These are phyloP conservation scores for Saturnispora dispora DNA, from an alignment of 805 yeast genomes.

Conservation along the genomic window DNA sequence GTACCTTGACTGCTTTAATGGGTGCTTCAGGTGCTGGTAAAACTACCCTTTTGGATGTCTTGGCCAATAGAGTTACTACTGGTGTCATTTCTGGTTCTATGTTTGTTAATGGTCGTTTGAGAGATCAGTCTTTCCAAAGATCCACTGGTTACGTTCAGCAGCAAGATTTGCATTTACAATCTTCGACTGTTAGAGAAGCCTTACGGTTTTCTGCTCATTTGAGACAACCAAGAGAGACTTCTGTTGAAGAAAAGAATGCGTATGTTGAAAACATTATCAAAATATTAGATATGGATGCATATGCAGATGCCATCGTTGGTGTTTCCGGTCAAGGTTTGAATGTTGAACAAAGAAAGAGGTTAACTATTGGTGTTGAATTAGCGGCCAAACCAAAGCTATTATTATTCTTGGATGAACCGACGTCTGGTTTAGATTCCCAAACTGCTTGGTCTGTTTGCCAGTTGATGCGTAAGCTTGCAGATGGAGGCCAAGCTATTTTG, in stretches of 20 bases:
- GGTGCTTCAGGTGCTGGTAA: constrained; percentile 62
- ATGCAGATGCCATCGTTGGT: constrained; percentile 50
- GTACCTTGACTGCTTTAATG: constrained; percentile 67
- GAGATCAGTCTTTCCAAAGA: constrained; percentile 43
- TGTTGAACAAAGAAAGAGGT: constrained; percentile 46
- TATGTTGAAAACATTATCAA: constrained; percentile 44
- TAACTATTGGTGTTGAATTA: constrained; percentile 49
- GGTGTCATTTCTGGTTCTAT: constrained; percentile 53
- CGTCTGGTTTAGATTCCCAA: constrained; percentile 51
- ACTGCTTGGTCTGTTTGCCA: constrained; percentile 54
- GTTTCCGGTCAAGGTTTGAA: constrained; percentile 42
- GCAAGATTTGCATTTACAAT: constrained; percentile 45
- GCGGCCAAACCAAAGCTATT: constrained; percentile 47
- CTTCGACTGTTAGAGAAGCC: constrained; percentile 47
- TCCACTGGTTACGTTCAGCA: constrained; percentile 53
- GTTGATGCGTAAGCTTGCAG: constrained; percentile 42
- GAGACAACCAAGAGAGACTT: constrained; percentile 34
- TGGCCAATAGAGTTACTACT: constrained; percentile 44
- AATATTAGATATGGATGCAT: constrained; percentile 41
- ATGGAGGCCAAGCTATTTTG: constrained; percentile 46
- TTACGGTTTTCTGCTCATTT: constrained; percentile 42
- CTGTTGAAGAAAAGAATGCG: constrained; percentile 37
- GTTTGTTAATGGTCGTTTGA: constrained; percentile 44
- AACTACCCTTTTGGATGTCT: constrained; percentile 44
- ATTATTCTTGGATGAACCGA: constrained; percentile 51